Conservation (phyloP, 495 filamentous ascomycete species). For the Cercophora samala region DNA sequence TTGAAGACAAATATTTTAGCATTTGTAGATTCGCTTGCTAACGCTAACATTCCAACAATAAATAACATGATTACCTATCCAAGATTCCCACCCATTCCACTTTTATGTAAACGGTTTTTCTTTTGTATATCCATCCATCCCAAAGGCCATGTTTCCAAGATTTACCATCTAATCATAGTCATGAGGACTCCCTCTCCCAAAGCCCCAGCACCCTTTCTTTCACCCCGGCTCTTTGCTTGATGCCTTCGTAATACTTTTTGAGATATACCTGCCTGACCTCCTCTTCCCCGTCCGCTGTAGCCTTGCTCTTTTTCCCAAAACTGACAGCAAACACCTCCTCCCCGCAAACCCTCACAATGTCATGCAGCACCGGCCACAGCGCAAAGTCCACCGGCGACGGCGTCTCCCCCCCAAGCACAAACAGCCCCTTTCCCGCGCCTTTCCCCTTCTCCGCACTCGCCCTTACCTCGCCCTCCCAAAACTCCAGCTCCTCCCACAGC, state of each 20-base stretch:
- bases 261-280: conserved; percentile 25
- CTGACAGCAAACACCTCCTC: neutral
- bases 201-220: conserved; percentile 39
- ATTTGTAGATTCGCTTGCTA: neutral
- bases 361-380: conserved; percentile 1
- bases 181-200: neutral
- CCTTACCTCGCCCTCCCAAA: conserved; percentile 32
- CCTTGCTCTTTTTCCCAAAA: neutral
- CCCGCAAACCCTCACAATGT: neutral
- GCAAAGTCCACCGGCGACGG: conserved; percentile 35
- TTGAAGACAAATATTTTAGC: no score
- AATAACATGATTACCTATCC: no score
- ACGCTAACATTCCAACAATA: neutral
- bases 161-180: no score
- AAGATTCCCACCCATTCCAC: neutral
- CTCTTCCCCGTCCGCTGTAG: neutral
- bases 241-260: conserved; percentile 51
- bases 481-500: conserved; percentile 19
- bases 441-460: conserved; percentile 20
- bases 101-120: neutral
- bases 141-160: neutral
- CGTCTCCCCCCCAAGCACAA: conserved; percentile 51
- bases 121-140: neutral
- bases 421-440: neutral
- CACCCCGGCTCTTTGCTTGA: conserved; percentile 50